phyloP scores from a whole-genome alignment of 352 stramenopile genomes.

The Discostella stelligera region DNA sequence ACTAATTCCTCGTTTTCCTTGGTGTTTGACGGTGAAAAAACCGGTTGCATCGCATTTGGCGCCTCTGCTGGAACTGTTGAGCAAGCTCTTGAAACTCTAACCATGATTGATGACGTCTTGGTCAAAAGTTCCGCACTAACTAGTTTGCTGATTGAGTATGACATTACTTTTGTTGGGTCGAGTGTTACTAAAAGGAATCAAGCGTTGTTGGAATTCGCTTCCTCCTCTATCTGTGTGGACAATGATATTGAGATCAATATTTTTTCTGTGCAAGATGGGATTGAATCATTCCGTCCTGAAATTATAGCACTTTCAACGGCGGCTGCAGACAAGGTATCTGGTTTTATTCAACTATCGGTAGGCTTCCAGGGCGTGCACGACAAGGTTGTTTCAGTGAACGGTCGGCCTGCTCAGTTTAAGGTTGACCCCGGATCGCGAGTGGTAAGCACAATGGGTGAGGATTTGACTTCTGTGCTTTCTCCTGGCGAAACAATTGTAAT shows the following conservation, averaged over 20 bases:
- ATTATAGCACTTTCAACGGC: constrained; percentile 40
- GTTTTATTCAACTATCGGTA: constrained; percentile 59
- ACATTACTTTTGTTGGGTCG: constrained; percentile 52
- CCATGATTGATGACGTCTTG: constrained; percentile 85
- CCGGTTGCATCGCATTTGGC: constrained; percentile 60
- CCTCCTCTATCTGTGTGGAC: constrained; percentile 23
- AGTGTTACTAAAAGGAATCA: constrained; percentile 27
- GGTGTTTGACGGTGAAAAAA: constrained; percentile 52
- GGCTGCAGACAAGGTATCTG: constrained; percentile 40
- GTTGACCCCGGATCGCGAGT: constrained; percentile 58
- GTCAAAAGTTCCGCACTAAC: constrained; percentile 59
- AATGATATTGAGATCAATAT: constrained; percentile 27
- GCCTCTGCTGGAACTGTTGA: constrained; percentile 73
- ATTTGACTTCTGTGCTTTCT: constrained; percentile 53
- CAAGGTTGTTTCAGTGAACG: constrained; percentile 53
- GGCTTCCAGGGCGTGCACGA: constrained; percentile 51
- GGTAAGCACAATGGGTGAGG: constrained; percentile 56
- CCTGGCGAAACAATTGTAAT: constrained; percentile 55
- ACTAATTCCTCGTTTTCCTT: constrained; percentile 33
- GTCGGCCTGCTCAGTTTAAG: constrained; percentile 52
- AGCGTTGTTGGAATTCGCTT: constrained; percentile 27
- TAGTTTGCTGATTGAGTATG: constrained; percentile 31
- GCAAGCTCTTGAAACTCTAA: constrained; percentile 85
- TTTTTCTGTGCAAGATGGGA: constrained; percentile 27
- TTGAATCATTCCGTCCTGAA: constrained; percentile 39